Evolutionary conservation across 768 basidiomycete genomes (phyloP), one percentile per base, ranked within the genome.

Genomic region (Hydnomerulius pinastri): DNA sequence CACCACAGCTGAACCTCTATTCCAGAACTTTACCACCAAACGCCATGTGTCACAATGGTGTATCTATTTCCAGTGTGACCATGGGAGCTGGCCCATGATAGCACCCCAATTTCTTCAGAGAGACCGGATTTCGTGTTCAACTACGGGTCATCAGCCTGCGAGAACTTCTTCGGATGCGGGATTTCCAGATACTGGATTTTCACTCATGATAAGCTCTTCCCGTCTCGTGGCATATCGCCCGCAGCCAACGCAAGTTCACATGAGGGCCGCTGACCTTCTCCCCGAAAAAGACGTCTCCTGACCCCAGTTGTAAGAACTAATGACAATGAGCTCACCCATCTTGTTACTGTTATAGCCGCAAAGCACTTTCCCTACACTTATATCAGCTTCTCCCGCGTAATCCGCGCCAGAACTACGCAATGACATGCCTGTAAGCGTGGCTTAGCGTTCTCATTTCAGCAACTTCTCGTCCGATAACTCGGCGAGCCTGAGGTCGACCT

Each of bases 381-480:
- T 12, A 17, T 35, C 21, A 10, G 4, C 42, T 21, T 27, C 42
- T 28, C 9, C 42, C 42, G 42, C 24, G n/a, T 43, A 24, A 43
- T 43, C 23, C 25, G 20, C 42, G 24, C 28, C 11, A 28, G 28
- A 25, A n/a, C n/a, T n/a, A n/a, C 6, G 13, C 28, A 5, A 4
- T 12, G 33, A 12, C 12, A 43, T 6, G 42, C 42, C 24, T 25
- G 20, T 18, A n/a, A n/a, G n/a, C n/a, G n/a, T n/a, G n/a, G n/a
- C n/a, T n/a, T n/a, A n/a, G n/a, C n/a, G n/a, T n/a, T n/a, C n/a
- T n/a, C n/a, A n/a, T 33, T 13, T 4, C 6, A 44, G 21, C n/a
- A n/a, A 21, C 4, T 30, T 45, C 18, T 12, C 24, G 13, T 51
- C 61, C 46, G 57, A 43, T 12, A 8, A 12, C 24, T 38, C 13